Evolutionary conservation across 768 basidiomycete species (phyloP), one percentile per base, ranked within the genome.

Genomic region (Termitomyces sp.): DNA sequence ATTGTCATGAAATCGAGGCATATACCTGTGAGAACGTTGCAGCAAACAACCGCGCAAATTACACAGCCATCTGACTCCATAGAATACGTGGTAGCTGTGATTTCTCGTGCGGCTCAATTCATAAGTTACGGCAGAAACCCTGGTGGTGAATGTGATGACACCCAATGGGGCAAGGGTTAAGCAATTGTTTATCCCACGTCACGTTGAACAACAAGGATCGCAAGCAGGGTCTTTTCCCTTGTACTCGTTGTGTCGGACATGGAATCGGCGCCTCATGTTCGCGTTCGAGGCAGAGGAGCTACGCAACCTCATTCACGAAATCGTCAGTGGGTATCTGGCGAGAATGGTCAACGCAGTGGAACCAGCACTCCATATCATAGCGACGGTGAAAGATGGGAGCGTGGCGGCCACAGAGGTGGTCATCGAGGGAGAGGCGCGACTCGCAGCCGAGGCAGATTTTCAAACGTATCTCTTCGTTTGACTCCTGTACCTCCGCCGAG

Each of bases 321-420:
- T 73, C 85, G 78, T 60, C 82, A 84, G 57, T 87, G 86, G 86
- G 73, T 81, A 10, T 77, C 84, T 7, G 72, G 72, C 1, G 78
- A 77, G 47, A 69, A 68, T 49, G 67, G 68, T 54, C 71, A 73
- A 33, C 69, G 73, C 58, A 72, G 67, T 51, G 65, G 72, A 26
- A 61, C 66, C 54, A 73, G 65, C 46, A 73, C 73, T 4, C 70
- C 75, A 7, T 70, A 72, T 49, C 67, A 73, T 60, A 65, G 65
- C 18, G 84, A 87, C 61, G 64, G 66, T 26, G 84, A 84, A 54
- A 74, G 81, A 46, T 82, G 86, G 83, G 87, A 88, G 52, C 77
- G 86, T 47, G 85, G 85, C 5, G 81, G 81, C 5, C 74, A 76
- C 67, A 75, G 80, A 61, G 83, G 83, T 36, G 71, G 80, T 18